A percentile compares a stretch with the other conserved stretches of the same genome.
Evolutionary conservation across 192 early-diverging fungal species (phyloP).

Genomic region (Coemansia sp.): DNA sequence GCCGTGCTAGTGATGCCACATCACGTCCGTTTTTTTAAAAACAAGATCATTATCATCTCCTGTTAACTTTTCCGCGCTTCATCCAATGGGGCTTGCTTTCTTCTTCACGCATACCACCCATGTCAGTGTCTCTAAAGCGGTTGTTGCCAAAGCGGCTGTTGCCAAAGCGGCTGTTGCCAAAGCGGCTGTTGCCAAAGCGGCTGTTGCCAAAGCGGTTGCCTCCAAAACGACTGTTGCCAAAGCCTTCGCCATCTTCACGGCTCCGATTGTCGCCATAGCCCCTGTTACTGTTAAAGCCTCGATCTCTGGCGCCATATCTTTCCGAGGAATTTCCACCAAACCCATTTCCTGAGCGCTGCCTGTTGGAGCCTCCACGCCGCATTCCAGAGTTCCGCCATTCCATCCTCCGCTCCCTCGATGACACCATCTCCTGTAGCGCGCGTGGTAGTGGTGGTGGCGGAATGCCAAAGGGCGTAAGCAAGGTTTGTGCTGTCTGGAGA

Average conservation of each 20-base stretch:
- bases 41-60: background rate
- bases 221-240: background rate
- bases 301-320: background rate
- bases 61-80: slow-evolving; percentile 2
- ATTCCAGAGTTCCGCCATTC: background rate
- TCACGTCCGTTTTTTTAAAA: too few relatives aligned
- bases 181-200: background rate
- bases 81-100: slow-evolving; percentile 2
- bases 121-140: background rate
- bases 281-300: slow-evolving; percentile 6
- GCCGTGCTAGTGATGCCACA: too few relatives aligned
- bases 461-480: slow-evolving; percentile 33
- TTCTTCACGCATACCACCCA: background rate
- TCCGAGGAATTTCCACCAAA: too few relatives aligned
- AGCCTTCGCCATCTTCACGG: slow-evolving; percentile 1
- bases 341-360: background rate
- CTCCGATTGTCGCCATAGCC: slow-evolving; percentile 2
- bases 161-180: background rate
- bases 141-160: background rate
- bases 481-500: slow-evolving; percentile 5
- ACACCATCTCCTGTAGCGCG: slow-evolving; percentile 7
- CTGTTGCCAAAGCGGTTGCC: slow-evolving; percentile 4
- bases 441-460: slow-evolving; percentile 19
- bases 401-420: background rate
- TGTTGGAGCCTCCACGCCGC: background rate